Percentiles rank a stretch among this genome's conserved stretches.
These are phyloP conservation scores for Solanum aculeatissimum DNA, from an alignment of 305 asterid genomes.

Conservation along the genomic window DNA sequence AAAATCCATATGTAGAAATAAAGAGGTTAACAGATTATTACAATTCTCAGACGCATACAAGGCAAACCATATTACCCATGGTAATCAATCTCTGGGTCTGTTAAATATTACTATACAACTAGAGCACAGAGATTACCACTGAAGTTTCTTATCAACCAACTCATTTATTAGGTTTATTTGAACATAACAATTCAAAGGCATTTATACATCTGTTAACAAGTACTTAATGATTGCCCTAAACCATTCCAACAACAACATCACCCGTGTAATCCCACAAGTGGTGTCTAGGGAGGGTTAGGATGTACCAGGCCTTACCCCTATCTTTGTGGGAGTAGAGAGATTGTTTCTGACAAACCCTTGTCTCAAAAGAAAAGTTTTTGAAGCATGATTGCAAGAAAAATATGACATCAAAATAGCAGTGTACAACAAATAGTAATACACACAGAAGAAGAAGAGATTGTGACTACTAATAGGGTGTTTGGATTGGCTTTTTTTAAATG, in stretches of 20 bases:
- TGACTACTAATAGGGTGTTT: neutral
- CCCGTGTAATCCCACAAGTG: neutral
- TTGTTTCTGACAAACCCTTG: no score
- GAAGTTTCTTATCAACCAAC: neutral
- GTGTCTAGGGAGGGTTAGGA: neutral
- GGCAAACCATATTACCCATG: neutral
- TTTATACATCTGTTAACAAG: neutral
- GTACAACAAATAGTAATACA: neutral
- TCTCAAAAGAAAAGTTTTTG: no score
- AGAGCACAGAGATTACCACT: neutral
- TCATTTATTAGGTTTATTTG: neutral
- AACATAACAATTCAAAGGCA: neutral
- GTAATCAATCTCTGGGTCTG: neutral
- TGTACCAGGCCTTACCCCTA: neutral
- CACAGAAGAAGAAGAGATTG: neutral
- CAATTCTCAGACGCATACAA: neutral
- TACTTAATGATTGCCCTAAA: neutral
- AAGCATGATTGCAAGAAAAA: neutral
- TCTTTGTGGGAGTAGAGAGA: neutral
- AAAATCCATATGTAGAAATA: neutral
- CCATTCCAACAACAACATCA: neutral
- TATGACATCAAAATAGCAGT: neutral
- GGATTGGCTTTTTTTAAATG: no score
- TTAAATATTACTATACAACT: neutral
- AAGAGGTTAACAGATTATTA: neutral